Conservation (phyloP, 306 rosid genomes). For the Cicer chorassanicum region DNA sequence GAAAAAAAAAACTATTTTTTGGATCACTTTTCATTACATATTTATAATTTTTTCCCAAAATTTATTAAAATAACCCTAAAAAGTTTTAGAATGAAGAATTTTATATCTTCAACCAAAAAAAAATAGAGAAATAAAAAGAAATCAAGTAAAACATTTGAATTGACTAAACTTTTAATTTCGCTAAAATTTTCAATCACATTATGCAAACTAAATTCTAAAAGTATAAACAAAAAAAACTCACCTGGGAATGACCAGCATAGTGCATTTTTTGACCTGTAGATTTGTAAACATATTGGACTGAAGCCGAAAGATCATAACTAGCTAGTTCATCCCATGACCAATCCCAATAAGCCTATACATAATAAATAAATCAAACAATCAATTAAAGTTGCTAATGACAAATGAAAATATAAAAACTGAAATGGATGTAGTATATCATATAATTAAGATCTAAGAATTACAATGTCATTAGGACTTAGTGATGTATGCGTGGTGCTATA, state of each 20-base stretch:
- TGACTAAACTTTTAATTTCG: no score
- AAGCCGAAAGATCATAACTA: slow-evolving; percentile 72
- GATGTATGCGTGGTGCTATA: slow-evolving; percentile 56
- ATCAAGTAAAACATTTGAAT: no score
- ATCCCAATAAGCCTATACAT: slow-evolving; percentile 72
- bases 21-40: no score
- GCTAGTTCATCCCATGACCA: slow-evolving; percentile 92
- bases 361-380: background rate
- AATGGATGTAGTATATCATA: background rate
- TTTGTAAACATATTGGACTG: slow-evolving; percentile 63
- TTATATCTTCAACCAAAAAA: no score
- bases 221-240: slow-evolving; percentile 19
- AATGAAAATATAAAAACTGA: background rate
- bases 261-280: slow-evolving; percentile 65
- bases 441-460: slow-evolving; percentile 8
- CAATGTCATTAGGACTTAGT: slow-evolving; percentile 53
- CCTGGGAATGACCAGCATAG: slow-evolving; percentile 86
- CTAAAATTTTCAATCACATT: no score
- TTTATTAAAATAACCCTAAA: no score
- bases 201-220: no score
- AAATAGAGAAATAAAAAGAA: no score
- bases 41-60: no score
- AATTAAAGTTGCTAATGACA: background rate
- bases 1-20: no score
- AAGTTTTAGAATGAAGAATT: no score